Percentiles rank a stretch among this genome's conserved stretches.
These are phyloP conservation scores for Ormosia emarginata DNA, from an alignment of 306 rosid species.

Conservation along the genomic window DNA sequence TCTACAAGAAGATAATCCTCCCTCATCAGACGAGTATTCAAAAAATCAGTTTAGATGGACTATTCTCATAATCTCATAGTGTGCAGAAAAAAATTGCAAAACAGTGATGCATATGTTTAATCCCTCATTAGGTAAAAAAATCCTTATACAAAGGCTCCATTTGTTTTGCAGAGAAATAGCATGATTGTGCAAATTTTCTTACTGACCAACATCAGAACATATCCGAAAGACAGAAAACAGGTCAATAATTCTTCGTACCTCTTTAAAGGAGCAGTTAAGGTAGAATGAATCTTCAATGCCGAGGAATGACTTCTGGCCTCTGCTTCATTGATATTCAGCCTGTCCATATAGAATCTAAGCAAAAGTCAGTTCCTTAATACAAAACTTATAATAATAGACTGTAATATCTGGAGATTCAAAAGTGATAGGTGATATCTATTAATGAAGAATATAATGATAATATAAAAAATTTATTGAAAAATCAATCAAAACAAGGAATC, in stretches of 20 bases:
- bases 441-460: slow-evolving; percentile 19
- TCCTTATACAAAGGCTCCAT: background rate
- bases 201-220: background rate
- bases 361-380: slow-evolving; percentile 29
- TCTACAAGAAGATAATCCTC: background rate
- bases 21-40: background rate
- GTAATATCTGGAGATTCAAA: background rate
- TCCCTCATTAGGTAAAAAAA: background rate
- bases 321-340: slow-evolving; percentile 50
- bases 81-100: background rate
- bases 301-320: slow-evolving; percentile 40
- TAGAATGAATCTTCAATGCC: slow-evolving; percentile 47
- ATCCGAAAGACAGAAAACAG: slow-evolving; percentile 3
- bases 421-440: background rate
- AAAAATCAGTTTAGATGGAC: background rate
- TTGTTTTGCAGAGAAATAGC: background rate
- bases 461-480: background rate
- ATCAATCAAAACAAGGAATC: background rate
- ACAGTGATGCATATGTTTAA: background rate
- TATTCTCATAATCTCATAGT: background rate
- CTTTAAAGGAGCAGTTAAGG: slow-evolving; percentile 61
- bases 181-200: too few relatives aligned
- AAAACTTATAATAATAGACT: background rate
- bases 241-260: slow-evolving; percentile 45
- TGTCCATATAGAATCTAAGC: slow-evolving; percentile 25